These are phyloP conservation scores for Lentinus brumalis DNA, from an alignment of 768 basidiomycete species.

Conservation along the genomic window DNA sequence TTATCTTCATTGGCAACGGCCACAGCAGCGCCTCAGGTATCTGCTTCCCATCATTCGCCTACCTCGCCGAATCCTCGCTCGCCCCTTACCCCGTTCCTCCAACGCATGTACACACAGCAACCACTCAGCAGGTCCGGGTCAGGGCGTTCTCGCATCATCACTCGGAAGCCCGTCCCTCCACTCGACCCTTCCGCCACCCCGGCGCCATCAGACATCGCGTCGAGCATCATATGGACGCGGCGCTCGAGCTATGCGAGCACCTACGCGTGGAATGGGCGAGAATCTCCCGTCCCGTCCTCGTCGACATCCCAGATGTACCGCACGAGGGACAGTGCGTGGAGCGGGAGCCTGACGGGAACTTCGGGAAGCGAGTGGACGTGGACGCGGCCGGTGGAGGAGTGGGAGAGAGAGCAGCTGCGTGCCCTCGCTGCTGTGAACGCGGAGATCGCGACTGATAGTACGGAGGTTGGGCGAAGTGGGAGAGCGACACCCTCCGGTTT, in stretches of 20 bases:
- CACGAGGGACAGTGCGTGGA: slow-evolving; percentile 10
- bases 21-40: background rate
- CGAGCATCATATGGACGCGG: background rate
- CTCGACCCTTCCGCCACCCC: background rate
- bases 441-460: background rate
- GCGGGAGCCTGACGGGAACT: no score
- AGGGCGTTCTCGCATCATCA: background rate
- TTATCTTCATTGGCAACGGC: background rate
- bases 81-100: background rate
- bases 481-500: no score
- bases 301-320: slow-evolving; percentile 18
- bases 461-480: no score
- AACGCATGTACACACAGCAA: background rate
- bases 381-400: background rate
- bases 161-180: background rate
- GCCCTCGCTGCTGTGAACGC: background rate
- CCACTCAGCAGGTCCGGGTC: background rate
- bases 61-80: background rate
- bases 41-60: background rate
- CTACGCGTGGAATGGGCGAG: background rate
- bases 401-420: background rate
- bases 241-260: background rate
- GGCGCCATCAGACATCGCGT: background rate
- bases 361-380: background rate
- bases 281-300: slow-evolving; percentile 8